These are phyloP conservation scores for Pleurotus tuber-regium DNA, from an alignment of 768 basidiomycete species.

Conservation along the genomic window DNA sequence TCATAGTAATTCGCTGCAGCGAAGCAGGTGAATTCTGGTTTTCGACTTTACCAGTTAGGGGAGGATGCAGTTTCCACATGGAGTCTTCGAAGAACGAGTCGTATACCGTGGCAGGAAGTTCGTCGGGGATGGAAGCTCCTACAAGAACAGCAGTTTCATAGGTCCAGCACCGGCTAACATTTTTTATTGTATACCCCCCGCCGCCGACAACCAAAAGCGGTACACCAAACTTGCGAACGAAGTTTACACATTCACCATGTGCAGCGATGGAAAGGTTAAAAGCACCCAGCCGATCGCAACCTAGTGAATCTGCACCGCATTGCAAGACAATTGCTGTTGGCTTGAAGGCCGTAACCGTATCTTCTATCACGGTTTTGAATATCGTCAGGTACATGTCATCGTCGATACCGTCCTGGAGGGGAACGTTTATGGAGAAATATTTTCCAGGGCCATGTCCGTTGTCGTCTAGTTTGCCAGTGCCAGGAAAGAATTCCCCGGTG, in stretches of 20 bases:
- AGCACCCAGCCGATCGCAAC: conserved; percentile 91
- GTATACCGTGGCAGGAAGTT: conserved; percentile 86
- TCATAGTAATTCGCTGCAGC: conserved; percentile 84
- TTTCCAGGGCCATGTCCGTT: conserved; percentile 86
- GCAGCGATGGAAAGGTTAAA: conserved; percentile 98
- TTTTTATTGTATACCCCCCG: conserved; percentile 95
- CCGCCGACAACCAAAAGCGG: conserved; percentile 92
- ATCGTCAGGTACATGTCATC: conserved; percentile 95
- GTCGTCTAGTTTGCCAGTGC: conserved; percentile 94
- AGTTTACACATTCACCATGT: conserved; percentile 97
- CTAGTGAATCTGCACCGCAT: conserved; percentile 95
- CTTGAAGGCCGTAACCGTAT: conserved; percentile 84
- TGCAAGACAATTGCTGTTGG: conserved; percentile 92
- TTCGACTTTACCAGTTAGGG: conserved; percentile 86
- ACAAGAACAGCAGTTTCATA: conserved; percentile 96
- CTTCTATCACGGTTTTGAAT: conserved; percentile 96
- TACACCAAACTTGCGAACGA: conserved; percentile 89
- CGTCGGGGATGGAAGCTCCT: conserved; percentile 78
- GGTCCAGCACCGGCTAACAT: conserved; percentile 98
- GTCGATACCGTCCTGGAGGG: conserved; percentile 93
- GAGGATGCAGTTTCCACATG: conserved; percentile 91
- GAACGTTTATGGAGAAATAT: conserved; percentile 94
- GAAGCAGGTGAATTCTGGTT: conserved; percentile 86
- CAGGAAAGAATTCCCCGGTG: conserved; percentile 97
- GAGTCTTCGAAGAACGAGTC: conserved; percentile 92